phyloP scores from a whole-genome alignment of 495 filamentous ascomycete genomes.

The Hypoxylon crocopeplum region DNA sequence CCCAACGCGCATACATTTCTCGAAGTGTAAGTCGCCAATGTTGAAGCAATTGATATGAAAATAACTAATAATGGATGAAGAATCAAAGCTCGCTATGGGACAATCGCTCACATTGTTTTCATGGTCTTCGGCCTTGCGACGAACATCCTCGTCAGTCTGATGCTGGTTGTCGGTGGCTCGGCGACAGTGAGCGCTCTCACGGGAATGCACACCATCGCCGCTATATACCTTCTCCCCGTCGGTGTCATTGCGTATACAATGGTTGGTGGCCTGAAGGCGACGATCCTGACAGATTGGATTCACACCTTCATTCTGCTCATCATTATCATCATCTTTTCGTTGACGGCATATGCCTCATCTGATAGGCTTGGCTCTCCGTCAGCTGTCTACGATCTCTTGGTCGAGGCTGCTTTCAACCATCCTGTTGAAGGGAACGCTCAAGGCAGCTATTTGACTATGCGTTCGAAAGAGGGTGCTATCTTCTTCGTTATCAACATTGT shows the following conservation, averaged over 20 bases:
- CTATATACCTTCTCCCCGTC: constrained; percentile 88
- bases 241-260: constrained; percentile 83
- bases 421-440: constrained; percentile 86
- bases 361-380: constrained; percentile 78
- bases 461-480: constrained; percentile 82
- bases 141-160: constrained; percentile 85
- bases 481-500: constrained; percentile 98
- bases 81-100: constrained; percentile 63
- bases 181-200: constrained; percentile 86
- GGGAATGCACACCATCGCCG: constrained; percentile 84
- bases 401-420: constrained; percentile 70
- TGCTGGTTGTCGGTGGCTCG: constrained; percentile 90
- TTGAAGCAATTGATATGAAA: neutral
- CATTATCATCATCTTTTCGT: constrained; percentile 89
- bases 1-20: constrained; percentile 90
- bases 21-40: constrained; percentile 64
- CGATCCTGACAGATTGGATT: constrained; percentile 61
- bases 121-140: constrained; percentile 84
- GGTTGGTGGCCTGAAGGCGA: constrained; percentile 57
- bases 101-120: constrained; percentile 73
- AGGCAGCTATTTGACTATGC: constrained; percentile 92
- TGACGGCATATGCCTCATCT: constrained; percentile 83
- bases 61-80: constrained; percentile 26
- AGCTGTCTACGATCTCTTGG: constrained; percentile 81
- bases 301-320: constrained; percentile 88